phyloP scores from a whole-genome alignment of 78 protist genomes.

The Cavenderia fasciculata region DNA sequence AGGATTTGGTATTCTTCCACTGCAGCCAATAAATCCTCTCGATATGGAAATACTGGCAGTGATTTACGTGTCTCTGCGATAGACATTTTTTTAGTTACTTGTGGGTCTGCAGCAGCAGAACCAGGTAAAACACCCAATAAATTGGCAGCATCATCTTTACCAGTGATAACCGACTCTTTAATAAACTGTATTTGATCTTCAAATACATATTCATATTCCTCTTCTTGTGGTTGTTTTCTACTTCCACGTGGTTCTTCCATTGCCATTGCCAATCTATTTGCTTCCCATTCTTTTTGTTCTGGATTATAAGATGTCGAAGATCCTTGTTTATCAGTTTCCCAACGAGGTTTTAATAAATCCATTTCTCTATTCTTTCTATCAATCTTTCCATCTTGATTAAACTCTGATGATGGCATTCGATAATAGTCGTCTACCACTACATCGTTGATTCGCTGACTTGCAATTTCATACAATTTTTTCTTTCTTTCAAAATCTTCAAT shows the following conservation, averaged over 20 bases:
- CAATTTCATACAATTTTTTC: conserved; percentile 79
- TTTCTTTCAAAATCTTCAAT: conserved; percentile 64
- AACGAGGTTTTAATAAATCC: neutral
- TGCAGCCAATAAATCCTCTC: conserved; percentile 81
- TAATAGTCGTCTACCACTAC: neutral
- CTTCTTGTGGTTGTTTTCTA: neutral
- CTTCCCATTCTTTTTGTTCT: conserved; percentile 87
- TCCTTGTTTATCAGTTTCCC: neutral
- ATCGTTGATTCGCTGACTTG: conserved; percentile 57
- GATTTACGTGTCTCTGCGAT: conserved; percentile 79
- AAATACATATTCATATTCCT: conserved; percentile 77
- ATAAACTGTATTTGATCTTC: conserved; percentile 92
- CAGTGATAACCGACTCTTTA: conserved; percentile 42
- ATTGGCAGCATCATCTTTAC: conserved; percentile 18
- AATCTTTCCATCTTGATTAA: neutral
- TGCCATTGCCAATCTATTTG: conserved; percentile 58
- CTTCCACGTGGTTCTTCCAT: conserved; percentile 7
- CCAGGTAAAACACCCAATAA: conserved; percentile 8
- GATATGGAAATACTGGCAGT: conserved; percentile 88
- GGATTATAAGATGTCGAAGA: neutral
- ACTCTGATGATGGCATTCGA: neutral
- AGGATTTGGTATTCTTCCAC: conserved; percentile 53
- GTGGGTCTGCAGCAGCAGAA: neutral
- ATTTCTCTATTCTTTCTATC: neutral
- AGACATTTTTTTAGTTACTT: conserved; percentile 7